Conservation (phyloP, 2,329 filamentous ascomycete genomes). For the Stagonosporopsis cucurbitacearum region DNA sequence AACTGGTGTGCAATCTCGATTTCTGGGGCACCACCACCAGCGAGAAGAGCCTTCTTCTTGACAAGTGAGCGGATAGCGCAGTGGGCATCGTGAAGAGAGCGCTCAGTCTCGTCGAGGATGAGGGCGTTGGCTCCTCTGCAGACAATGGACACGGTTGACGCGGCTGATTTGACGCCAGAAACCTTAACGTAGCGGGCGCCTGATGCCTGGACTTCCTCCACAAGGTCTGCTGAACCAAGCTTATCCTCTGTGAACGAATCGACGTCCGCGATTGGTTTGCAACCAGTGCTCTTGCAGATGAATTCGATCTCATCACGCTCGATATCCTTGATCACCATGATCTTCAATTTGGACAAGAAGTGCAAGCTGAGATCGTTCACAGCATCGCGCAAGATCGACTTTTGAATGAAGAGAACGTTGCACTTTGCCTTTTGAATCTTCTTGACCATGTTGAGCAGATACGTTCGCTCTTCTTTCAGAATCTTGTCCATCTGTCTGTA, state of each 20-base stretch:
- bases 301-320: constrained; percentile 99
- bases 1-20: constrained; percentile 93
- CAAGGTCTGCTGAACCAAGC: constrained; percentile 88
- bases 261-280: constrained; percentile 98
- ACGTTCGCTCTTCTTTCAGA: constrained; percentile 97
- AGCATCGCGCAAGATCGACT: constrained; percentile 95
- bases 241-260: constrained; percentile 99
- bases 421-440: constrained; percentile 99
- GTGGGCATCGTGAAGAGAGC: constrained; percentile 93
- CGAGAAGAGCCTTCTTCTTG: constrained; percentile 99
- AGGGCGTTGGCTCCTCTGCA: constrained; percentile 92
- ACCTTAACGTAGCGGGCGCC: constrained; percentile 95
- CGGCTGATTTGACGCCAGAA: constrained; percentile 84
- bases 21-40: constrained; percentile 93
- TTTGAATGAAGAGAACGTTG: constrained; percentile 97
- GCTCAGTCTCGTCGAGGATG: constrained; percentile 96
- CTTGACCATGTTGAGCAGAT: constrained; percentile 98
- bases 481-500: constrained; percentile 99
- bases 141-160: constrained; percentile 89
- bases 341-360: constrained; percentile 96
- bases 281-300: constrained; percentile 98
- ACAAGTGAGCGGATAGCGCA: constrained; percentile 97
- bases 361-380: constrained; percentile 97
- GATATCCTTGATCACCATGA: constrained; percentile 95
- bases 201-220: constrained; percentile 88